Conservation (phyloP, 2,329 filamentous ascomycete genomes). For the Ascochyta lentis region DNA sequence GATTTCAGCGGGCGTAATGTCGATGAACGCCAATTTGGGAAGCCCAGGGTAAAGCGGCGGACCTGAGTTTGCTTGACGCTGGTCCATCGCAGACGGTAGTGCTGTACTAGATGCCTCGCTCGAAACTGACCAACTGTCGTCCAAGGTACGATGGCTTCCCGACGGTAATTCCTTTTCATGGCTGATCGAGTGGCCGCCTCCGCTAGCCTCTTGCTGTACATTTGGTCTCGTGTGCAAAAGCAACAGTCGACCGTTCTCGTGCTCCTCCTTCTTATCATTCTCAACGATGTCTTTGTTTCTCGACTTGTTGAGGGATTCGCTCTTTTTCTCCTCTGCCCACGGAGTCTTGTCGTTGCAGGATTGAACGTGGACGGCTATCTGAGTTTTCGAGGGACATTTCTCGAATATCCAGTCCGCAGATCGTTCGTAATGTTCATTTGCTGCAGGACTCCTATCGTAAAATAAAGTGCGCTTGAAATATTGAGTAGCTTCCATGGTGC, state of each 20-base stretch:
- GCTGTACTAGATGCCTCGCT: slow-evolving; percentile 1
- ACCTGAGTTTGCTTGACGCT: neutral
- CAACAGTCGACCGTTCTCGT: neutral
- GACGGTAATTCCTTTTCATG: neutral
- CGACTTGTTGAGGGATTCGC: neutral
- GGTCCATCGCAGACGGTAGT: neutral
- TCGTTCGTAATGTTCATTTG: neutral
- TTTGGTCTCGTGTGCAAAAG: neutral
- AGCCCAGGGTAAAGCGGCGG: slow-evolving; percentile 1
- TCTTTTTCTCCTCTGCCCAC: neutral
- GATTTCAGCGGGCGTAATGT: neutral
- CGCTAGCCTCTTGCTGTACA: neutral
- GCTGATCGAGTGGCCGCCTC: neutral
- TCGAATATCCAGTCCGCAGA: slow-evolving; percentile 1
- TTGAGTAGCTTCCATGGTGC: neutral
- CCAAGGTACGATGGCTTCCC: neutral
- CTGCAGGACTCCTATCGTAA: neutral
- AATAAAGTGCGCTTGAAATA: slow-evolving; percentile 6
- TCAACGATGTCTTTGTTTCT: neutral
- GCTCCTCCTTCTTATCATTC: neutral
- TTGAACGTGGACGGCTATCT: neutral
- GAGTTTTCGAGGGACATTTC: neutral
- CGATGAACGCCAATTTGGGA: neutral
- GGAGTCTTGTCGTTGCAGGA: neutral
- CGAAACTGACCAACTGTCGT: neutral